Evolutionary conservation across 2,329 filamentous ascomycete genomes (phyloP).

Genomic region (Cercospora canescens): DNA sequence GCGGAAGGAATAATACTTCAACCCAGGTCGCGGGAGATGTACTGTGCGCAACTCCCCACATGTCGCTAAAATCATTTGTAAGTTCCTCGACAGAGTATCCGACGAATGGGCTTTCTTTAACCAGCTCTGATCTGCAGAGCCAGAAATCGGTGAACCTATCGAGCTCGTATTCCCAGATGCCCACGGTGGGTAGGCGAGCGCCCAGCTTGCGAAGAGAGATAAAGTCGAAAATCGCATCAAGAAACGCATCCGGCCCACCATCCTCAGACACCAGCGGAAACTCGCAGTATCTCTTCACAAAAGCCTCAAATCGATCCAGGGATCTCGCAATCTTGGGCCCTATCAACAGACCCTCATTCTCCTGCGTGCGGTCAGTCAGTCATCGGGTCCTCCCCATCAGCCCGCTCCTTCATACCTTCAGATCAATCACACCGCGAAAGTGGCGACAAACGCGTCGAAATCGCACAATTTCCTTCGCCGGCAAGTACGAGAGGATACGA

Average conservation of each 20-base stretch:
- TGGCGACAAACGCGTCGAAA: not conserved
- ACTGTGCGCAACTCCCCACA: not conserved
- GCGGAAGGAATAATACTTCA: not conserved
- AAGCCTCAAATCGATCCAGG: not conserved
- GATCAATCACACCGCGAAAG: not conserved
- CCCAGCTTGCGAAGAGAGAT: not conserved
- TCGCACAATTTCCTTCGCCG: not conserved
- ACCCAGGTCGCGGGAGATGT: not conserved
- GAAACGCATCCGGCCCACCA: not conserved
- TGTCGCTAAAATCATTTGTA: not conserved
- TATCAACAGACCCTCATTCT: not conserved
- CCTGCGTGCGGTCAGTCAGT: not conserved
- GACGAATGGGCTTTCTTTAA: too few species aligned
- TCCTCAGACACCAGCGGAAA: not conserved
- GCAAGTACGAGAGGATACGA: not conserved
- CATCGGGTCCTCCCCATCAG: not conserved
- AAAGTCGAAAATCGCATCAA: not conserved
- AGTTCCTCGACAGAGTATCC: not conserved
- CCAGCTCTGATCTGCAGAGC: too few species aligned
- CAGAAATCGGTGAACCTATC: not conserved
- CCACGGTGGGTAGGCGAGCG: too few species aligned
- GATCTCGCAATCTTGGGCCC: not conserved
- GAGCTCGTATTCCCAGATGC: not conserved
- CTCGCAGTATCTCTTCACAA: not conserved
- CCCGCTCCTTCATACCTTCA: not conserved